Evolutionary conservation across 768 basidiomycete genomes (phyloP), one percentile per base, ranked within the genome.

Genomic region (Cyclocybe cylindracea): DNA sequence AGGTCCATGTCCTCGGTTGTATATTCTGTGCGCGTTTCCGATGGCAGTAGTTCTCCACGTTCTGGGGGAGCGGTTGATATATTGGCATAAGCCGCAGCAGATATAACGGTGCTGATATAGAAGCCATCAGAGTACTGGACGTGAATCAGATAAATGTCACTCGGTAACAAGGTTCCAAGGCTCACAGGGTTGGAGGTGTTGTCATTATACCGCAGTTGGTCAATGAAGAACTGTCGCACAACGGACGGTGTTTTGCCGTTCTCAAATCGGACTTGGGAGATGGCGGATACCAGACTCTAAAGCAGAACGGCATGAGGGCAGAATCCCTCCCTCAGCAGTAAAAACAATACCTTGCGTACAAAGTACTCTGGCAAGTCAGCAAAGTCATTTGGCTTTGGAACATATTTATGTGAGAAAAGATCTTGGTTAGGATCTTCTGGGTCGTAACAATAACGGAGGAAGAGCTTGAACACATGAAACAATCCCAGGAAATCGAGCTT

Each of bases 381-480:
- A 67, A 98, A 98, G 60, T 97, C 89, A 64, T 98, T 98, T 11
- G 95, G 92, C 59, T 91, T 87, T 1, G 95, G 95, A n/a, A 95
- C 90, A 66, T 91, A 94, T 37, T 84, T 89, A 65, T 94, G 90
- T 6, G 76, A 77, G 67, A 96, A 95, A 5, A 94, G 76, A 63
- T 94, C 91, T 64, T 91, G 88, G 53, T 82, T 85, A 13, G 77
- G 69, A 56, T 93, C 89, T 64, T 91, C 86, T 0, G 91, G 89
- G 16, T 94, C 91, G 64, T 94, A 96, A 58, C 89, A 97, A 62
- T 94, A 87, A 18, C 88, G 84, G 40, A 94, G 76, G 69, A 95
- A 97, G 19, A 98, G 78, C 68, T 98, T 99, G 78, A 97, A 91
- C 32, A 99, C 80, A 66, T 96, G 92, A 70, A 98, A 98, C 19